Conservation (phyloP, 805 yeast genomes). For the Barnettozyma siamensis region DNA sequence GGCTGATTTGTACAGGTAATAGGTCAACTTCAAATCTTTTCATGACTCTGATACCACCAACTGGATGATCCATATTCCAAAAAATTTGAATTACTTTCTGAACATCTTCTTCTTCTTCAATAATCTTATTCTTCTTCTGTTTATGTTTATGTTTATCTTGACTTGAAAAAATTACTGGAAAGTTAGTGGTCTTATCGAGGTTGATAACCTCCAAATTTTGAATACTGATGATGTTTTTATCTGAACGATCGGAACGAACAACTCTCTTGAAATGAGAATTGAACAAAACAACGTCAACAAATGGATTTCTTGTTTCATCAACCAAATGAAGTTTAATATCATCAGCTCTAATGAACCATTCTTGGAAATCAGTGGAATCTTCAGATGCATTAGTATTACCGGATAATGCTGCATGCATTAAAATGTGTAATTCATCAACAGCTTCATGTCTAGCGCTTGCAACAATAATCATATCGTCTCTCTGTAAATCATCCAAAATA, state of each 20-base stretch:
- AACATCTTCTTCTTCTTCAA: slow-evolving; percentile 12
- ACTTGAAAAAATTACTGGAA: slow-evolving; percentile 68
- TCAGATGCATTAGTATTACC: slow-evolving; percentile 25
- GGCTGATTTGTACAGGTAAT: slow-evolving; percentile 62
- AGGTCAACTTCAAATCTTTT: slow-evolving; percentile 54
- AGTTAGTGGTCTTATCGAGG: slow-evolving; percentile 47
- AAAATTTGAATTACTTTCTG: slow-evolving; percentile 37
- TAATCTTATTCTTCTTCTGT: slow-evolving; percentile 6
- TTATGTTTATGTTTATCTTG: slow-evolving; percentile 11
- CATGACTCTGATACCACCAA: slow-evolving; percentile 88
- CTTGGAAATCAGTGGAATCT: slow-evolving; percentile 36
- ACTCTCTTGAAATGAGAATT: slow-evolving; percentile 54
- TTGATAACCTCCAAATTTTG: slow-evolving; percentile 66
- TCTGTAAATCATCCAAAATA: slow-evolving; percentile 43
- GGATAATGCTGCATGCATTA: slow-evolving; percentile 38
- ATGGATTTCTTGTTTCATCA: slow-evolving; percentile 52
- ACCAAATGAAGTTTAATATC: slow-evolving; percentile 68
- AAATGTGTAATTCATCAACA: slow-evolving; percentile 36
- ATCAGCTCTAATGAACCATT: slow-evolving; percentile 62
- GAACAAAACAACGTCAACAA: slow-evolving; percentile 65
- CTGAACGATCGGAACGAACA: slow-evolving; percentile 61
- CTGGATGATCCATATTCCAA: slow-evolving; percentile 82
- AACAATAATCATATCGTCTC: slow-evolving; percentile 37
- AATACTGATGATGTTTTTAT: slow-evolving; percentile 53
- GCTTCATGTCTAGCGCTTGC: slow-evolving; percentile 33